Percentiles rank a stretch among this genome's conserved stretches.
These are phyloP conservation scores for Fusarium keratoplasticum DNA, from an alignment of 2,329 filamentous ascomycete species.

Conservation along the genomic window DNA sequence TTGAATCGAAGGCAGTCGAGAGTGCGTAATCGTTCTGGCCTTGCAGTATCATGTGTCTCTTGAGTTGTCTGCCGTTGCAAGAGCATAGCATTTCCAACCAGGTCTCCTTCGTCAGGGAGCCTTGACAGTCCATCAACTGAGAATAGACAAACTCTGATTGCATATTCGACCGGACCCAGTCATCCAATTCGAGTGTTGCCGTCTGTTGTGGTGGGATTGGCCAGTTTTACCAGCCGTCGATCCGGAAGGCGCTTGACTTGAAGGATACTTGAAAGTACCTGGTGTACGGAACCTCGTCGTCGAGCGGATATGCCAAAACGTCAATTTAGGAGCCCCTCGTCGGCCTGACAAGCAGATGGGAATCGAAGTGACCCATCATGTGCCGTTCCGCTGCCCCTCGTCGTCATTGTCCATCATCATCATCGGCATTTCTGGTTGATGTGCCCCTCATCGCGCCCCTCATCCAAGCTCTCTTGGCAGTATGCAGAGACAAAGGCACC, in stretches of 20 bases:
- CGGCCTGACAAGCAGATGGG: slow-evolving; percentile 1
- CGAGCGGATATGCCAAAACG: neutral
- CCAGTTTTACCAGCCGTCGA: neutral
- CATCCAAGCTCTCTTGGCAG: slow-evolving; percentile 9
- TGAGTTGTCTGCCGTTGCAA: neutral
- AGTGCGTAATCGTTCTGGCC: neutral
- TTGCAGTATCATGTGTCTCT: neutral
- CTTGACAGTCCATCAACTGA: neutral
- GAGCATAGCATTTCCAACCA: neutral
- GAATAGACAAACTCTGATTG: neutral
- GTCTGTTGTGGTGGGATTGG: neutral
- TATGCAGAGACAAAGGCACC: slow-evolving; percentile 9
- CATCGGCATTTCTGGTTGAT: slow-evolving; percentile 16
- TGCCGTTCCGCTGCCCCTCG: slow-evolving; percentile 1
- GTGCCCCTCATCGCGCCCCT: slow-evolving; percentile 9
- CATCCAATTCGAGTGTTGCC: neutral
- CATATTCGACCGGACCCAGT: neutral
- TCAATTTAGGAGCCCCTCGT: neutral
- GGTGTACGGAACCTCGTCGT: neutral
- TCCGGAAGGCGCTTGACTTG: neutral
- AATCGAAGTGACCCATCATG: slow-evolving; percentile 1
- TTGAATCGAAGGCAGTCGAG: neutral
- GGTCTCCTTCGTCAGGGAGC: neutral
- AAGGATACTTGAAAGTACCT: neutral
- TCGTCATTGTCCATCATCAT: slow-evolving; percentile 35